Percentiles rank a stretch among this genome's conserved stretches.
Evolutionary conservation across 1,139 yeast genomes (phyloP).

Genomic region (Waltiozyma sp.): DNA sequence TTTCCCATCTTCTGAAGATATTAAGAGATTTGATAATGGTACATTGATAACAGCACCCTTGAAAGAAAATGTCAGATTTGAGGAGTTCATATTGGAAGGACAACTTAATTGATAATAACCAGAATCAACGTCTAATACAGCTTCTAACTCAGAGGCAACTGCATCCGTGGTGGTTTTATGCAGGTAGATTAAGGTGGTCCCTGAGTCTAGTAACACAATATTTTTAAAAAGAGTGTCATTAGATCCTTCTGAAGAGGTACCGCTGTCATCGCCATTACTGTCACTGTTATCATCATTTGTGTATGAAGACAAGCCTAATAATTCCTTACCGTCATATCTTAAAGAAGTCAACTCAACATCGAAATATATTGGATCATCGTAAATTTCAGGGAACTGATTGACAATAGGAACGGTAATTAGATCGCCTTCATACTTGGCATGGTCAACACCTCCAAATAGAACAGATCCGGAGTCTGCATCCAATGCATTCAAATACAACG

Average conservation of each 20-base stretch:
- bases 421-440: constrained; percentile 36
- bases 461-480: constrained; percentile 33
- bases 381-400: constrained; percentile 22
- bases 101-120: constrained; percentile 14
- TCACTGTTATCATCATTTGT: constrained; percentile 7
- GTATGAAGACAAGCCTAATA: constrained; percentile 31
- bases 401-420: constrained; percentile 36
- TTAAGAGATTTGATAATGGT: constrained; percentile 10
- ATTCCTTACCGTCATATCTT: not conserved
- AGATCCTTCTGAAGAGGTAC: constrained; percentile 19
- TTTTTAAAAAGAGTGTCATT: constrained; percentile 7
- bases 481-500: constrained; percentile 35
- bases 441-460: constrained; percentile 51
- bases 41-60: constrained; percentile 39
- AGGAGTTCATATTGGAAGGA: constrained; percentile 23
- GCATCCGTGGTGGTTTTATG: constrained; percentile 31
- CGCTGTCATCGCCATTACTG: not conserved
- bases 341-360: constrained; percentile 17
- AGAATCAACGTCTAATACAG: constrained; percentile 21
- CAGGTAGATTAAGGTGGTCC: constrained; percentile 49
- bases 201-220: constrained; percentile 54
- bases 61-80: constrained; percentile 33
- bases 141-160: constrained; percentile 30
- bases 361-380: constrained; percentile 20
- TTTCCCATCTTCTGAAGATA: constrained; percentile 6